phyloP scores from a whole-genome alignment of 2,329 filamentous ascomycete genomes.

The Epichloe amarillans region DNA sequence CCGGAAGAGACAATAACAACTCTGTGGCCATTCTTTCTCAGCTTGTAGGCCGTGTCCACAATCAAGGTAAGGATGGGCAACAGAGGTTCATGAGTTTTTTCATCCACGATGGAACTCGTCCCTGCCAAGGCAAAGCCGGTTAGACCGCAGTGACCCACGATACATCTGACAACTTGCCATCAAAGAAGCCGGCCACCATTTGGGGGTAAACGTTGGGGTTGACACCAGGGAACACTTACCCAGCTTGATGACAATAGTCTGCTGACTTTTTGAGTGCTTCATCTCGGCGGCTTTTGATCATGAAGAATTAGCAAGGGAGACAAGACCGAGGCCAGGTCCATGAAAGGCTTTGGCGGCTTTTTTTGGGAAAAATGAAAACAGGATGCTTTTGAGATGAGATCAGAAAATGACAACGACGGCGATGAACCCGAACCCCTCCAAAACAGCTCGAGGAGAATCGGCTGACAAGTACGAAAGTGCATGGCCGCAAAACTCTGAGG shows the following conservation, averaged over 20 bases:
- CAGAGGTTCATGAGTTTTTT: conserved; percentile 84
- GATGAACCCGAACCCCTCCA: background rate
- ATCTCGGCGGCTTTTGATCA: conserved; percentile 35
- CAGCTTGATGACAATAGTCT: conserved; percentile 67
- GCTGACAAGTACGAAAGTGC: background rate
- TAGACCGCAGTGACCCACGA: background rate
- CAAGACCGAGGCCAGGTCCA: conserved; percentile 1
- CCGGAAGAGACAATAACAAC: conserved; percentile 96
- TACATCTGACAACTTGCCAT: background rate
- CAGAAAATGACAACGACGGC: conserved; percentile 2
- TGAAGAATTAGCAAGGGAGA: conserved; percentile 3
- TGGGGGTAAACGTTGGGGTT: background rate
- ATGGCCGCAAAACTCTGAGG: background rate
- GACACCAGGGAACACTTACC: conserved; percentile 38
- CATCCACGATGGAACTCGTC: conserved; percentile 97
- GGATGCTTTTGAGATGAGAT: background rate
- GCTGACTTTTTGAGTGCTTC: conserved; percentile 40
- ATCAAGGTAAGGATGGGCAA: conserved; percentile 84
- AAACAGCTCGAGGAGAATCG: background rate
- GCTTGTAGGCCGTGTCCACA: conserved; percentile 80
- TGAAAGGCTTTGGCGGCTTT: background rate
- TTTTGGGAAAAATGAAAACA: background rate
- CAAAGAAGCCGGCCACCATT: background rate
- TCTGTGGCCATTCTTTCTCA: conserved; percentile 81
- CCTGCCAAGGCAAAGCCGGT: conserved; percentile 36